A percentile compares a stretch with the other conserved stretches of the same genome.
Evolutionary conservation across 179 eudicot species (phyloP).

Genomic region (Carnegiea gigantea): DNA sequence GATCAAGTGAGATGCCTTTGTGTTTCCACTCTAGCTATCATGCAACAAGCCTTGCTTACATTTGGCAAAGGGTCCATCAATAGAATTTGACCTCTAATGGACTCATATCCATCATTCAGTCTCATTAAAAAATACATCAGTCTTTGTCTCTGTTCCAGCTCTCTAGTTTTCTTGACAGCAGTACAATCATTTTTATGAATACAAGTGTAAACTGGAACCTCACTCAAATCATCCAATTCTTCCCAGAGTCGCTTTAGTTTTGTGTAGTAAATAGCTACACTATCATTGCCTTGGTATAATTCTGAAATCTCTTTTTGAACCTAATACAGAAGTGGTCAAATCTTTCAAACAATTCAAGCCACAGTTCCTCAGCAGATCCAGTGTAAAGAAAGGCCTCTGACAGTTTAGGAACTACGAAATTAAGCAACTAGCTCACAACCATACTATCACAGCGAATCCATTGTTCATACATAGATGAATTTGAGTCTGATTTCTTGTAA

Average conservation of each 20-base stretch:
- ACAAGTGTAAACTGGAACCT: background rate
- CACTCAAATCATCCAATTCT: background rate
- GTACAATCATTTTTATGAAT: background rate
- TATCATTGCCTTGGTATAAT: background rate
- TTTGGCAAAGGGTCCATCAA: background rate
- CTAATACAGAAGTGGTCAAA: background rate
- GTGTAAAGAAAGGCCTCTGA: background rate
- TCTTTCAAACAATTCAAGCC: background rate
- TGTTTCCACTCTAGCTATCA: background rate
- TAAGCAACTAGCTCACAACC: background rate
- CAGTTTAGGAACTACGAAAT: background rate
- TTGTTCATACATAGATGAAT: no score
- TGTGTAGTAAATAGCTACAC: background rate
- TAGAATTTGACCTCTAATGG: background rate
- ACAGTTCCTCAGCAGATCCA: background rate
- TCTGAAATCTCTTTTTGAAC: background rate
- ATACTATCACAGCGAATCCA: no score
- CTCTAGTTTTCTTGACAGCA: background rate
- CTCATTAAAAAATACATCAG: background rate
- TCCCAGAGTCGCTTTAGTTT: background rate
- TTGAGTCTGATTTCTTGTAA: no score
- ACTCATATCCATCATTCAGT: background rate
- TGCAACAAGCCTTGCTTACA: background rate
- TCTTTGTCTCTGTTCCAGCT: background rate
- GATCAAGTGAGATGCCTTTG: no score